Conservation (phyloP, 306 rosid genomes). For the Corylus heterophylla region DNA sequence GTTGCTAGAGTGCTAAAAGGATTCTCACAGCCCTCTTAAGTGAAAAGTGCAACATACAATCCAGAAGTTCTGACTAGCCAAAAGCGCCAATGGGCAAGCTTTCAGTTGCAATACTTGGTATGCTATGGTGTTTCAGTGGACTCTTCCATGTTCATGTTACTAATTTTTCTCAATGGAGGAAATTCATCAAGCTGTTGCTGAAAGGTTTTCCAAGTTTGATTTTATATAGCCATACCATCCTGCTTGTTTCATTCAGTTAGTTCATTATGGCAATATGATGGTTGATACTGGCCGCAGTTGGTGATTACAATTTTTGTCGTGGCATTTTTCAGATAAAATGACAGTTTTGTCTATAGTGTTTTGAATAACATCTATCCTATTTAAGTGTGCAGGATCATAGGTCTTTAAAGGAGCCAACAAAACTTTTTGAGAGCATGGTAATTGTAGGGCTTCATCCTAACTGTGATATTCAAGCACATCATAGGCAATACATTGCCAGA, state of each 20-base stretch:
- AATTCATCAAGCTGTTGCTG: not conserved
- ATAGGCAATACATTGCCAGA: slow-evolving; percentile 64
- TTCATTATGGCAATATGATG: slow-evolving; percentile 11
- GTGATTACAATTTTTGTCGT: not conserved
- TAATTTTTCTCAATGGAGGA: not conserved
- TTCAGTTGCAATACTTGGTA: slow-evolving; percentile 77
- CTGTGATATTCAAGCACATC: slow-evolving; percentile 78
- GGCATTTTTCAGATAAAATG: not conserved
- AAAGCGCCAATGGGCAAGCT: slow-evolving; percentile 94
- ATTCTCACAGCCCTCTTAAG: slow-evolving; percentile 66
- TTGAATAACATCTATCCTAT: slow-evolving; percentile 26
- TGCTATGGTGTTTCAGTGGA: slow-evolving; percentile 17
- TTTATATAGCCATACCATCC: not conserved
- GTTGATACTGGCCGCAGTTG: not conserved
- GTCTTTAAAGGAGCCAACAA: slow-evolving; percentile 83
- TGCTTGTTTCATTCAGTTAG: slow-evolving; percentile 8
- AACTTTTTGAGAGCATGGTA: slow-evolving; percentile 92
- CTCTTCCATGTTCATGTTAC: not conserved
- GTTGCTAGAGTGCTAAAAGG: slow-evolving; percentile 71
- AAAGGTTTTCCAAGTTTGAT: not conserved
- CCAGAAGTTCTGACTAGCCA: slow-evolving; percentile 86
- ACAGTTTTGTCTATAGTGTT: slow-evolving; percentile 15
- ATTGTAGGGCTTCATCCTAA: slow-evolving; percentile 93
- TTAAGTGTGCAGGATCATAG: slow-evolving; percentile 75
- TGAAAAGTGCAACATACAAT: slow-evolving; percentile 58